Evolutionary conservation across 108 stramenopile species (phyloP), one percentile per base, ranked within the genome.

Genomic region (Cyclotella kingstonii): DNA sequence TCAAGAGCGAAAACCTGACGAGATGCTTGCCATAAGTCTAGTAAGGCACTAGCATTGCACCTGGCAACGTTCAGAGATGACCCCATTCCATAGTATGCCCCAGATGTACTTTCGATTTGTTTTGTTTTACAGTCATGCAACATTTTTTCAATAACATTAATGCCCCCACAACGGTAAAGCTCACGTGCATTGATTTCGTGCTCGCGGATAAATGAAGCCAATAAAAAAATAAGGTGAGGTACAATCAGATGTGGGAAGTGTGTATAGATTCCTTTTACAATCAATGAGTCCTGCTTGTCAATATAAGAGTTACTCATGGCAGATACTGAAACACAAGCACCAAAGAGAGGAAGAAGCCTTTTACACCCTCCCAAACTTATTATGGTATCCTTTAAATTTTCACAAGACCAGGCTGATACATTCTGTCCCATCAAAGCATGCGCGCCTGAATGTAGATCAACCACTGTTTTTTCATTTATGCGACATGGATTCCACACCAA

Each of bases 401-500:
- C 72, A 36, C 84, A 58, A 14, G 60, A 60, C 81, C 81, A 87
- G 2, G 65, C 41, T 14, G 65, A 62, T 9, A 79, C 77, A 42
- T 54, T 60, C 0, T 63, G 48, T 15, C 34, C 70, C 17, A 87
- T 29, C 7, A 8, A 31, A 26, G 46, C 77, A 48, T 87, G 79
- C 18, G 65, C 72, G 1, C 84, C 83, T 45, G 73, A 51, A 69
- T 86, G 86, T 7, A 84, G 45, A 44, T 91, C 90, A 21, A 87
- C 36, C 3, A 77, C 58, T 8, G 75, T 45, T 17, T 33, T 18
- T 19, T 71, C 68, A 10, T 43, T 68, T 12, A 54, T 53, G 26
- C 86, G 77, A 15, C 48, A 42, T 18, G 90, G 90, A 68, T 91
- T 77, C 90, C 86, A 91, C 5, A 83, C 80, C 15, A 86, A 14